A percentile compares a stretch with the other conserved stretches of the same genome.
Evolutionary conservation across 805 yeast species (phyloP).

Genomic region (Cephaloascus albidus): DNA sequence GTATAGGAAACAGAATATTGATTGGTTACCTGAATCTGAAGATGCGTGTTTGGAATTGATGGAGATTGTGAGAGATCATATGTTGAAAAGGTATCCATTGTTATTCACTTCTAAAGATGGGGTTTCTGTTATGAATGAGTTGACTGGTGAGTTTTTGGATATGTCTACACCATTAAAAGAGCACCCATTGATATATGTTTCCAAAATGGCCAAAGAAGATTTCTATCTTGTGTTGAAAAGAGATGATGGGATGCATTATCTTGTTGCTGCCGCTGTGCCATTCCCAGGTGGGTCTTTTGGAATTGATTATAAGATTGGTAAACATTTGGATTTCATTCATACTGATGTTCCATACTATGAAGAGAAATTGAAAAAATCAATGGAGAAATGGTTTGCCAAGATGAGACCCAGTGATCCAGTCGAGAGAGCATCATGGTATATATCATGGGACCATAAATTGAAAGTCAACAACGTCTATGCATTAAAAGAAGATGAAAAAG

Average conservation of each 20-base stretch:
- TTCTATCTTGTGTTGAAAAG: conserved; percentile 55
- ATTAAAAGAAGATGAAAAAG: conserved; percentile 32
- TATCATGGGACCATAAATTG: conserved; percentile 64
- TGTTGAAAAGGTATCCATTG: conserved; percentile 27
- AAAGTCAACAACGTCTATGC: conserved; percentile 48
- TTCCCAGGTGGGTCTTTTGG: conserved; percentile 76
- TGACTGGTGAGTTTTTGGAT: conserved; percentile 55
- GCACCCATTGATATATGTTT: conserved; percentile 52
- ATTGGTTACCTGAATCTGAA: conserved; percentile 32
- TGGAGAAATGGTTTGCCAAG: conserved; percentile 65
- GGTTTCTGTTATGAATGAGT: conserved; percentile 44
- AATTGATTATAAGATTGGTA: conserved; percentile 49
- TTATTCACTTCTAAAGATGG: conserved; percentile 37
- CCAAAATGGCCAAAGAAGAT: conserved; percentile 70
- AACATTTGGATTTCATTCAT: conserved; percentile 54
- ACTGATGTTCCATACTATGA: conserved; percentile 62
- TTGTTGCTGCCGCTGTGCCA: conserved; percentile 69
- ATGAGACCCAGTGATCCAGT: conserved; percentile 56
- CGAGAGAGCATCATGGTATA: conserved; percentile 69
- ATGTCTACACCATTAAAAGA: conserved; percentile 50
- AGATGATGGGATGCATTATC: conserved; percentile 48
- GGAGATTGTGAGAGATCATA: conserved; percentile 26
- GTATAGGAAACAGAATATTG: conserved; percentile 30
- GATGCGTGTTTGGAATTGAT: conserved; percentile 30
- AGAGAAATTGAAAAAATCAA: conserved; percentile 53